Evolutionary conservation across 495 filamentous ascomycete species (phyloP).

Genomic region (Paragyromitra xinjiangensis): DNA sequence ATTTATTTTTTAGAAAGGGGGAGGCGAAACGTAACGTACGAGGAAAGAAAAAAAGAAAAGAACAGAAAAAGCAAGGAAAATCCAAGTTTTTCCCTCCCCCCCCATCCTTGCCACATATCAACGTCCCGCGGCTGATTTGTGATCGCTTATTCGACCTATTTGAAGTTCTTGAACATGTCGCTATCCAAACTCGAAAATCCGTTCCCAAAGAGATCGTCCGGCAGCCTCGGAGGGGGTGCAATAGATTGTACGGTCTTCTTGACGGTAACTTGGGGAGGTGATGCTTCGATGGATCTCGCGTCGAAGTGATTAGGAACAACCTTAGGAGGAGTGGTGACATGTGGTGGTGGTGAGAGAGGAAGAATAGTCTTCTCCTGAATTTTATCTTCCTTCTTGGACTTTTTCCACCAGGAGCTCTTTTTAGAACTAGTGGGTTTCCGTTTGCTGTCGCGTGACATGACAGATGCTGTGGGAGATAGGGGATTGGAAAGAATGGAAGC

Average conservation of each 20-base stretch:
- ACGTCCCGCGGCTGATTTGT: background rate
- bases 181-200: constrained; percentile 65
- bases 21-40: background rate
- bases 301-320: constrained; percentile 46
- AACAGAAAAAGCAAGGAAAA: constrained; percentile 22
- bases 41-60: constrained; percentile 21
- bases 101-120: background rate
- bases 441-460: constrained; percentile 56
- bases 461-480: constrained; percentile 51
- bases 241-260: constrained; percentile 51
- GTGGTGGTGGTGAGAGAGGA: constrained; percentile 25
- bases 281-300: constrained; percentile 48
- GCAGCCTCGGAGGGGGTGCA: constrained; percentile 68
- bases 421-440: constrained; percentile 40
- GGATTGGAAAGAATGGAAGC: constrained; percentile 46
- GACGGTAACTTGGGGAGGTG: constrained; percentile 59
- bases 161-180: constrained; percentile 70
- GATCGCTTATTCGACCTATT: constrained; percentile 48
- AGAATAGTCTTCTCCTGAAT: constrained; percentile 26
- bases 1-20: constrained; percentile 7
- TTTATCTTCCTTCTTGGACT: constrained; percentile 49
- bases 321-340: constrained; percentile 21
- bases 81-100: constrained; percentile 6
- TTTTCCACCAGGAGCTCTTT: constrained; percentile 58
- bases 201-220: constrained; percentile 64